Percentiles rank a stretch among this genome's conserved stretches.
phyloP scores from a whole-genome alignment of 83 land plant species.

The Larix sibirica region DNA sequence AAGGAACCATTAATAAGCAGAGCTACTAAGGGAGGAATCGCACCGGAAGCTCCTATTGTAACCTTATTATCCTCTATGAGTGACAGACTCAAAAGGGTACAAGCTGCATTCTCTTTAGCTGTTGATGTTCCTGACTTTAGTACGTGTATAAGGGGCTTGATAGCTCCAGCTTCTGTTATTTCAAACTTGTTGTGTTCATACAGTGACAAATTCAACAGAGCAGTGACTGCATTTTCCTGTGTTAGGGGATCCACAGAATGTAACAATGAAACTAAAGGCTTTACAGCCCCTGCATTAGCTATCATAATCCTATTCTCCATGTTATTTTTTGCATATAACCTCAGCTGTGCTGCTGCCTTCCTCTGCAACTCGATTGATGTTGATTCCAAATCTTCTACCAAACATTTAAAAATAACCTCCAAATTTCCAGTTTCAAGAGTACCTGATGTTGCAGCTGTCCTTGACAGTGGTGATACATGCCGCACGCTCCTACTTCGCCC shows the following conservation, averaged over 20 bases:
- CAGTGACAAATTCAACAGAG: slow-evolving; percentile 79
- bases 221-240: slow-evolving; percentile 86
- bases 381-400: slow-evolving; percentile 15
- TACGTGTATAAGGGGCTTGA: slow-evolving; percentile 51
- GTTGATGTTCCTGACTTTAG: slow-evolving; percentile 48
- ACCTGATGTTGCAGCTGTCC: not conserved
- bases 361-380: slow-evolving; percentile 50
- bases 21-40: slow-evolving; percentile 64
- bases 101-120: slow-evolving; percentile 82
- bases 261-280: slow-evolving; percentile 54
- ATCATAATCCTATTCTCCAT: slow-evolving; percentile 67
- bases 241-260: slow-evolving; percentile 53
- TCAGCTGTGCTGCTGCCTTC: slow-evolving; percentile 59
- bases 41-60: slow-evolving; percentile 67
- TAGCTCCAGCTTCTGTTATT: slow-evolving; percentile 68
- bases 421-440: slow-evolving; percentile 4
- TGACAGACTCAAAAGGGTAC: slow-evolving; percentile 71
- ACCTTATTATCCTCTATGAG: slow-evolving; percentile 52
- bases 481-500: not conserved
- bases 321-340: slow-evolving; percentile 72
- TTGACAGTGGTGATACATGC: not conserved
- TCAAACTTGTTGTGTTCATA: slow-evolving; percentile 69
- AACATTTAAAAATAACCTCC: slow-evolving; percentile 7
- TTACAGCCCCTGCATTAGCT: slow-evolving; percentile 68
- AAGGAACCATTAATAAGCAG: slow-evolving; percentile 57